A percentile compares a stretch with the other conserved stretches of the same genome.
Evolutionary conservation across 2,329 filamentous ascomycete genomes (phyloP).

Genomic region (Graphilbum sp.): DNA sequence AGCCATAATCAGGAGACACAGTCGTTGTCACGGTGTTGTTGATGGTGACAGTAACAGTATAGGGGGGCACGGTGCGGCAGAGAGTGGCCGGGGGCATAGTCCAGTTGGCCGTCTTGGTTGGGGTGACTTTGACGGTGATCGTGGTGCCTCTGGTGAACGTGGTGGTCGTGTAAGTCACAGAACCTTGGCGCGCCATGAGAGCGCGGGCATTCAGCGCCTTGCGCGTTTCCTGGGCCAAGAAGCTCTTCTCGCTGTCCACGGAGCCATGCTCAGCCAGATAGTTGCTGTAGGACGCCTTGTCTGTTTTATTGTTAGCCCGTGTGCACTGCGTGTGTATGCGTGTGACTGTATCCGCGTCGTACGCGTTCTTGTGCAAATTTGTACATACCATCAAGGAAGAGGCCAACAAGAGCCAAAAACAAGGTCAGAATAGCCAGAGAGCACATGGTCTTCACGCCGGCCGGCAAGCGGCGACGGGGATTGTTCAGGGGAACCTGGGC

Average conservation of each 20-base stretch:
- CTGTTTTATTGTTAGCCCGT: slow-evolving; percentile 1
- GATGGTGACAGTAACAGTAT: slow-evolving; percentile 1
- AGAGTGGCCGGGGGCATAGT: not conserved
- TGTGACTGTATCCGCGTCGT: too few species aligned
- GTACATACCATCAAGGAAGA: slow-evolving; percentile 1
- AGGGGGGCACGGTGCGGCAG: not conserved
- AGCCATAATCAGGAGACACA: not conserved
- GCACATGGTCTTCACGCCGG: not conserved
- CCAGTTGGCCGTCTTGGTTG: not conserved
- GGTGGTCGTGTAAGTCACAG: slow-evolving; percentile 12
- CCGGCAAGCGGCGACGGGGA: not conserved
- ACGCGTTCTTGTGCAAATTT: too few species aligned
- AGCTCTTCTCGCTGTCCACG: slow-evolving; percentile 2
- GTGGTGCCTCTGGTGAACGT: slow-evolving; percentile 7
- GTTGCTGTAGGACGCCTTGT: slow-evolving; percentile 6
- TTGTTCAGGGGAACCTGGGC: not conserved
- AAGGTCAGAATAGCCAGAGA: not conserved
- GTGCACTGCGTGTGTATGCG: too few species aligned
- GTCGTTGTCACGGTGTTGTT: not conserved
- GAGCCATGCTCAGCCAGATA: slow-evolving; percentile 1
- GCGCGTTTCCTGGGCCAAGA: slow-evolving; percentile 5
- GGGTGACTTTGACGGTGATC: slow-evolving; percentile 6
- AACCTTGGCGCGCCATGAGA: not conserved
- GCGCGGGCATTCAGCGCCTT: slow-evolving; percentile 7
- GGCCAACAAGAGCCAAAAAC: not conserved